These are phyloP conservation scores for Alternaria ventricosa DNA, from an alignment of 2,329 filamentous ascomycete genomes.

Conservation along the genomic window DNA sequence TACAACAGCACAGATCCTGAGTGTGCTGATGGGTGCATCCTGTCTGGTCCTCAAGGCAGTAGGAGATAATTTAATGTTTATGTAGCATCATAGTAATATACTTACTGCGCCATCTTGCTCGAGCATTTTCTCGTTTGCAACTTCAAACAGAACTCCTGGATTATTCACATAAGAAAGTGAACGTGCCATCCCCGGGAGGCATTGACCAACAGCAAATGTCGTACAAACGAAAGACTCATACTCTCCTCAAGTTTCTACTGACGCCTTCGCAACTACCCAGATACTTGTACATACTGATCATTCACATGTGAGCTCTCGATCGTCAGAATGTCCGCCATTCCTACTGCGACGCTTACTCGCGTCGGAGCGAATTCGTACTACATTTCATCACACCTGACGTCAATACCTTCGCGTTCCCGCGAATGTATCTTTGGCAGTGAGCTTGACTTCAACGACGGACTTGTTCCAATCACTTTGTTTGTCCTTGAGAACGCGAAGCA, in stretches of 20 bases:
- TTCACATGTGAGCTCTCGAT: neutral
- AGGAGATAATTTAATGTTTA: neutral
- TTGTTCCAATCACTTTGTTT: neutral
- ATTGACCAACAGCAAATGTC: neutral
- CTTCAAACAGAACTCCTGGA: neutral
- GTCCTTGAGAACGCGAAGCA: neutral
- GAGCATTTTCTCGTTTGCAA: neutral
- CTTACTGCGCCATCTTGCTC: neutral
- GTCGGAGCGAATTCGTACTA: neutral
- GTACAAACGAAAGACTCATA: neutral
- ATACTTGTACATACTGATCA: neutral
- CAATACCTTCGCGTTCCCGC: rapidly evolving
- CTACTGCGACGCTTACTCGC: neutral
- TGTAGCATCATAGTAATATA: neutral
- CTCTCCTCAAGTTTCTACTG: neutral
- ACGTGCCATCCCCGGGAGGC: too few species aligned
- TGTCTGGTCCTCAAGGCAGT: slow-evolving; percentile 20
- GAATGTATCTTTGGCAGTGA: rapidly evolving
- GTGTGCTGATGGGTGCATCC: slow-evolving; percentile 39
- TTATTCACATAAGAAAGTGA: neutral
- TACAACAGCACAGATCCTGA: slow-evolving; percentile 46
- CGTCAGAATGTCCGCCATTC: neutral
- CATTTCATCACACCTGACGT: neutral
- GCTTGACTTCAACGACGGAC: neutral
- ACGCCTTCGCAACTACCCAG: neutral